Base-by-base conservation (phyloP, 1,284 basidiomycete species). In the Schizophyllum amplum region DNA sequence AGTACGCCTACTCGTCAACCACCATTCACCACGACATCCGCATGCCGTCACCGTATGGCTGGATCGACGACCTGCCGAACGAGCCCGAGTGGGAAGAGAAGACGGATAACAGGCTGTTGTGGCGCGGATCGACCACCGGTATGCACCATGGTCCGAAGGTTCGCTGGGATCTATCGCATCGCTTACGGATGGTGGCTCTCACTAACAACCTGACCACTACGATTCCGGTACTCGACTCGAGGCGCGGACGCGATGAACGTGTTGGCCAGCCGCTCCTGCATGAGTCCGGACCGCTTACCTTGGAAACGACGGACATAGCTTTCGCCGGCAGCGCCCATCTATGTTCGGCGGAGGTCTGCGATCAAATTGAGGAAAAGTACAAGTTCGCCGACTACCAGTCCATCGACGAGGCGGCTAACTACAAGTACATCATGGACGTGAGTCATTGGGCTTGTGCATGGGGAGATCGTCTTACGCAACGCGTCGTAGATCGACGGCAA, bases 111-210 rank as follows among this genome's bases (percentile, higher is more conserved):
- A 66, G 79, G 25, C 63, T 88, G 25, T 67, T 79, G 22, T 88
- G 86, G 86, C 74, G 86, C 20, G 86, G 86, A 2, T 79, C 76
- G 52, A 84, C 79, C 53, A 87, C 86, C 0, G 86, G 86, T 1
- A 85, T 86, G 50, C 71, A 65, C 61, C 71, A 74, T 57, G 62
- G 60, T 6, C 59, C 59, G 0, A 59, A 62, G 4, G 70, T 68
- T 2, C 68, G 68, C 2, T 75, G 74, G 75, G 56, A 66, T 49
- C 65, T 67, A 47, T 66, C 72, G 9, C 74, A 75, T 54, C 69
- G 74, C 0, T 58, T 71, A n/a, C 68, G 67, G 26, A 64, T 75
- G 5, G 70, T 74, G 1, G 60, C 64, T 20, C 65, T 67, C 46
- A 59, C 69, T 6, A 72, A 71, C 52, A 67, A 69, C 3, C 48